A percentile compares a stretch with the other conserved stretches of the same genome.
These are phyloP conservation scores for Syncephalastrum sp. DNA, from an alignment of 371 early-diverging fungal genomes.

Conservation along the genomic window DNA sequence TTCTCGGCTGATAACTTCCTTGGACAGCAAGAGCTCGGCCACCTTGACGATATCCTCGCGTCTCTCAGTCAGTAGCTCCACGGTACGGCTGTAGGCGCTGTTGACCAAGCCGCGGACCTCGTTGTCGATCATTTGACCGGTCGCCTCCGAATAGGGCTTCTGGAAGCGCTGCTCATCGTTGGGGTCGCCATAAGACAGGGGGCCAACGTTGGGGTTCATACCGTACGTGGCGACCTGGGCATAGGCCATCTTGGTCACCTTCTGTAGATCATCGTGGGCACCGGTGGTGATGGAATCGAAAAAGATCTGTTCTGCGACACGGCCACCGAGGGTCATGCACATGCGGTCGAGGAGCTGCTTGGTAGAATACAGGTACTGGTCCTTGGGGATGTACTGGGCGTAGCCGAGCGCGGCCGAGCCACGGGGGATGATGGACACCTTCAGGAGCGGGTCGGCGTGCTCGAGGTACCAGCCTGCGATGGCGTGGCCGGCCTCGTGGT, in stretches of 20 bases:
- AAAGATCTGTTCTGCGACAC: slow-evolving; percentile 94
- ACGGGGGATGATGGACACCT: slow-evolving; percentile 98
- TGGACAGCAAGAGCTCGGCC: slow-evolving; percentile 87
- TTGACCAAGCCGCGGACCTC: slow-evolving; percentile 86
- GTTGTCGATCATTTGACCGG: slow-evolving; percentile 91
- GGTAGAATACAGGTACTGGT: slow-evolving; percentile 92
- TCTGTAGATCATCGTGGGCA: slow-evolving; percentile 93
- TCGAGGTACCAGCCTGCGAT: slow-evolving; percentile 98
- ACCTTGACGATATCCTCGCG: slow-evolving; percentile 90
- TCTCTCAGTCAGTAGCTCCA: slow-evolving; percentile 77
- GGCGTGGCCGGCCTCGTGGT: slow-evolving; percentile 99
- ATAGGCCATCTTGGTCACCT: slow-evolving; percentile 97
- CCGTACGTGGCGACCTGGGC: slow-evolving; percentile 93
- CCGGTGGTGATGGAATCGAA: slow-evolving; percentile 91
- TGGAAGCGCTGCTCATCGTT: slow-evolving; percentile 78
- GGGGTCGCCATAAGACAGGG: slow-evolving; percentile 79
- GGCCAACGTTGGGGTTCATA: slow-evolving; percentile 91
- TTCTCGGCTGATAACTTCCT: slow-evolving; percentile 94
- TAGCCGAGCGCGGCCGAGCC: slow-evolving; percentile 96
- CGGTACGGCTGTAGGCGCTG: slow-evolving; percentile 82
- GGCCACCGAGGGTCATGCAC: slow-evolving; percentile 98
- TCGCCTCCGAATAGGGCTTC: slow-evolving; percentile 96
- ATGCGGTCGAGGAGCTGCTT: slow-evolving; percentile 94
- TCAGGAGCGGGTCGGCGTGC: slow-evolving; percentile 94
- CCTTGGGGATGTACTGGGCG: slow-evolving; percentile 98